Evolutionary conservation across 805 yeast genomes (phyloP).

Genomic region (Saccharomycopsis microspora): DNA sequence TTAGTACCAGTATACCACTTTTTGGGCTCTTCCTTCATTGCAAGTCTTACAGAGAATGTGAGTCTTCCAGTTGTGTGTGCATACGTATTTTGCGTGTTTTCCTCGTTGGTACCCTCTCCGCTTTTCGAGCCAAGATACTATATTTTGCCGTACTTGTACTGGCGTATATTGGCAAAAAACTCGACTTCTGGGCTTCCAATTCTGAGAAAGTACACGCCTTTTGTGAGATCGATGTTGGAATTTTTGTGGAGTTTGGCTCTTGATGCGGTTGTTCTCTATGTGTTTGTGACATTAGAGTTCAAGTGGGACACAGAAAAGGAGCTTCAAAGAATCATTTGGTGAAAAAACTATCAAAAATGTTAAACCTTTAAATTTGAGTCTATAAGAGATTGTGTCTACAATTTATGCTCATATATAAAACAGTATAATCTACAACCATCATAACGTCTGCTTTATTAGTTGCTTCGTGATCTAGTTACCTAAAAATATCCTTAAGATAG

Average conservation of each 20-base stretch:
- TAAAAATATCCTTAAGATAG: too few species aligned
- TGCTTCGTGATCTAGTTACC: too few species aligned
- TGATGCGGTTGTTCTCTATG: slow-evolving; percentile 36
- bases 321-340: slow-evolving; percentile 86
- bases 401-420: too few species aligned
- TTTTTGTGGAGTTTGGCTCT: slow-evolving; percentile 49
- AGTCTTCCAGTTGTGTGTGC: slow-evolving; percentile 32
- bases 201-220: slow-evolving; percentile 9
- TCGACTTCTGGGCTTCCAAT: slow-evolving; percentile 24
- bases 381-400: too few species aligned
- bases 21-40: slow-evolving; percentile 20
- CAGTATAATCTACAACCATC: too few species aligned
- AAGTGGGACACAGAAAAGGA: slow-evolving; percentile 54
- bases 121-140: slow-evolving; percentile 90
- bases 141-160: slow-evolving; percentile 66
- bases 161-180: slow-evolving; percentile 44
- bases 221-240: slow-evolving; percentile 38
- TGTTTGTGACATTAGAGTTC: slow-evolving; percentile 56
- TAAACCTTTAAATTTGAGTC: too few species aligned
- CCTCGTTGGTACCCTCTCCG: slow-evolving; percentile 80
- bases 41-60: neutral
- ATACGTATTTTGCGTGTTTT: slow-evolving; percentile 37
- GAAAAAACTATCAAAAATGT: slow-evolving; percentile 9
- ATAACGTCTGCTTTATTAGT: too few species aligned
- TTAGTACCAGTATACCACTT: slow-evolving; percentile 68